phyloP scores from a whole-genome alignment of 2,329 filamentous ascomycete species.

The Ambrosiella beaveri region DNA sequence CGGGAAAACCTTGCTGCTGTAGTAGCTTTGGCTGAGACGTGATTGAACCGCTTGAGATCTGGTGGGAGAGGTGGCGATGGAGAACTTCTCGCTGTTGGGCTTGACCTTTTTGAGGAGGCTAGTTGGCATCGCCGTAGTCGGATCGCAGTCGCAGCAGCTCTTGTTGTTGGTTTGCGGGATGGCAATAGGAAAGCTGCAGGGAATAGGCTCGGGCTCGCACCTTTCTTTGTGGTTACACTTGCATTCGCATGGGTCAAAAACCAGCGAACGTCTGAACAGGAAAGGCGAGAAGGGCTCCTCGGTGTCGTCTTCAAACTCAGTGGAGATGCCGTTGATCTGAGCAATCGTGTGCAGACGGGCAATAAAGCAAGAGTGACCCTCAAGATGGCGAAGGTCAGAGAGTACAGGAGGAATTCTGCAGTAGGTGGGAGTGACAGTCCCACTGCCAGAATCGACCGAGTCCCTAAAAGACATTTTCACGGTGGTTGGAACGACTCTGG shows the following conservation, averaged over 20 bases:
- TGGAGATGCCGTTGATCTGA: neutral
- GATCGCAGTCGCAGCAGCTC: neutral
- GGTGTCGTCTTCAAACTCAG: neutral
- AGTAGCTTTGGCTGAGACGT: neutral
- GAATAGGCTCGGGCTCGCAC: neutral
- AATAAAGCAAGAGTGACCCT: constrained; percentile 1
- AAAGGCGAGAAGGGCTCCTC: neutral
- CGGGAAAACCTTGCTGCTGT: neutral
- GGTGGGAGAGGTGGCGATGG: neutral
- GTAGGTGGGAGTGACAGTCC: neutral
- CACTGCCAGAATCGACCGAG: neutral
- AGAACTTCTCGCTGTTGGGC: neutral
- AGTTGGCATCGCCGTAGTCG: neutral
- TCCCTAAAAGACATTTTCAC: neutral
- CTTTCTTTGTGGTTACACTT: neutral
- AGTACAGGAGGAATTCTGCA: neutral
- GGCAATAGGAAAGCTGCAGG: neutral
- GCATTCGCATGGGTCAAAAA: neutral
- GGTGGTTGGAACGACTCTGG: neutral
- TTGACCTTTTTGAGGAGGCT: neutral
- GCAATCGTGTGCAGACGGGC: neutral
- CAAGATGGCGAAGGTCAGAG: neutral
- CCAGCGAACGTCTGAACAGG: neutral
- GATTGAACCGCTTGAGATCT: neutral
- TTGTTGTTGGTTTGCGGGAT: neutral